phyloP scores from a whole-genome alignment of 768 basidiomycete genomes.

The Cytidiella melzeri region DNA sequence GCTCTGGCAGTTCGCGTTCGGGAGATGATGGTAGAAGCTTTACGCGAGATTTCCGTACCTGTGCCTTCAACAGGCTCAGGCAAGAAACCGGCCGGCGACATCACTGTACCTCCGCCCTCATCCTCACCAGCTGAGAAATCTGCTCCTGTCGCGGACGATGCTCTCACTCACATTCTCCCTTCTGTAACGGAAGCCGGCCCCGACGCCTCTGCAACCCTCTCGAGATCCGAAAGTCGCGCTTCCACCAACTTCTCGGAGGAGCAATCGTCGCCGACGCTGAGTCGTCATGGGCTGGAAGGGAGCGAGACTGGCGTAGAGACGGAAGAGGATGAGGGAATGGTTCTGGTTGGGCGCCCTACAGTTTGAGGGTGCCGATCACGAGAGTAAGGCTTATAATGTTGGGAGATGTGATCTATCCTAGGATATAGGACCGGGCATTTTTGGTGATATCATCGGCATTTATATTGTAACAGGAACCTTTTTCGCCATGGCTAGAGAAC shows the following conservation, averaged over 20 bases:
- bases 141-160: too few relatives aligned
- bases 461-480: too few relatives aligned
- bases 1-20: slow-evolving; percentile 62
- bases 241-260: slow-evolving; percentile 26
- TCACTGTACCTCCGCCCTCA: background rate
- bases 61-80: slow-evolving; percentile 21
- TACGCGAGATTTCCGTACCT: slow-evolving; percentile 71
- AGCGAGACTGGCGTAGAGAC: slow-evolving; percentile 70
- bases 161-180: background rate
- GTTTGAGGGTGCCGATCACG: background rate
- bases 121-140: background rate
- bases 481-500: too few relatives aligned
- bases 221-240: slow-evolving; percentile 23
- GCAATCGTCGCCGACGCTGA: slow-evolving; percentile 22
- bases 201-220: slow-evolving; percentile 8
- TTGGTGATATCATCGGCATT: too few relatives aligned
- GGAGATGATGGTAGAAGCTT: slow-evolving; percentile 69
- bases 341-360: slow-evolving; percentile 61
- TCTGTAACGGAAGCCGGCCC: slow-evolving; percentile 1
- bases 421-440: too few relatives aligned
- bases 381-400: too few relatives aligned
- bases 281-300: slow-evolving; percentile 30
- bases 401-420: too few relatives aligned
- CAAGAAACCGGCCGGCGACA: background rate
- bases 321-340: slow-evolving; percentile 82